phyloP scores from a whole-genome alignment of 176 grass and related monocot genomes.

The Calamus simplicifolius region DNA sequence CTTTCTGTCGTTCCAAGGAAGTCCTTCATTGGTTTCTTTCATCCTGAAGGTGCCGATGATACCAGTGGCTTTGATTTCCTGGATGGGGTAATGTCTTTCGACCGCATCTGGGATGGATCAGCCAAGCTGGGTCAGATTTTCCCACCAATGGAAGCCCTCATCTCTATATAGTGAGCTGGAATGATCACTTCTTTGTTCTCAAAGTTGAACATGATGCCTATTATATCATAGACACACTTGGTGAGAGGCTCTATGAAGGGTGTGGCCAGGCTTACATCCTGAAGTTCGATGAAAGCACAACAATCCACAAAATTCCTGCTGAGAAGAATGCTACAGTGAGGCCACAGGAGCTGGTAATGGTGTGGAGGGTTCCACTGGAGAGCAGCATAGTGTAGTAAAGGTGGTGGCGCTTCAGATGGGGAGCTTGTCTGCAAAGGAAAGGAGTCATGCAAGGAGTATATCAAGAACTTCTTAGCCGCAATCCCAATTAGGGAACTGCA shows the following conservation, averaged over 20 bases:
- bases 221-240: slow-evolving; percentile 16
- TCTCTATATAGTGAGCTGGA: slow-evolving; percentile 17
- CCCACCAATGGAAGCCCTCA: not conserved
- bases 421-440: slow-evolving; percentile 15
- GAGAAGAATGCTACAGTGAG: not conserved
- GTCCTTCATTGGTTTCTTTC: slow-evolving; percentile 17
- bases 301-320: not conserved
- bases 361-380: not conserved
- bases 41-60: slow-evolving; percentile 3
- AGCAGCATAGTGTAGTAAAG: not conserved
- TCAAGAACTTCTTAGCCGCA: slow-evolving; percentile 16
- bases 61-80: slow-evolving; percentile 6
- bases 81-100: slow-evolving; percentile 10
- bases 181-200: slow-evolving; percentile 17
- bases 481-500: slow-evolving; percentile 13
- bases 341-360: not conserved
- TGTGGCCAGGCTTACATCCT: slow-evolving; percentile 19
- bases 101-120: slow-evolving; percentile 22
- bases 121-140: not conserved
- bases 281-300: slow-evolving; percentile 7
- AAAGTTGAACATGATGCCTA: slow-evolving; percentile 12
- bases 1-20: slow-evolving; percentile 10
- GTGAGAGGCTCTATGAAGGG: slow-evolving; percentile 12
- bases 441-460: slow-evolving; percentile 15
- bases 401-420: not conserved